Base-by-base conservation (phyloP, 2,329 filamentous ascomycete species). In the Ilyonectria destructans region DNA sequence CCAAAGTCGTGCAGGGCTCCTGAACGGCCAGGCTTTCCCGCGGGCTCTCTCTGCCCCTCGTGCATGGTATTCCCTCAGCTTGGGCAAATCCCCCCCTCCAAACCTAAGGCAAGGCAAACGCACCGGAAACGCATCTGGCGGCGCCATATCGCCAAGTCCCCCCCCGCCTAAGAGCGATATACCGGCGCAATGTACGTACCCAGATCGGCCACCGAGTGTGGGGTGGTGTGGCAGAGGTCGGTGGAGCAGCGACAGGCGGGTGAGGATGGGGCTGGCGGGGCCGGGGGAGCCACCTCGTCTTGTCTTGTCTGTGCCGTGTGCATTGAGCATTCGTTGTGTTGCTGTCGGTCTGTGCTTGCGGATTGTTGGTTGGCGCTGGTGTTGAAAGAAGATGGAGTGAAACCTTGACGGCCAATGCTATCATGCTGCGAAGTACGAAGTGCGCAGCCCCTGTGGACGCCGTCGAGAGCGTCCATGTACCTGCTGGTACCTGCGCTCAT, bases 141-240 rank as follows among this genome's bases (percentile, higher is more conserved):
- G 58, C 58, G 33, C 26, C 55, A 26, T 23, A 52, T 52, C 48
- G 48, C 48, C 17, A 52, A 52, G 48, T 51, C 48, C 3, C 26
- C 48, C 48, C 23, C 26, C 48, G 26, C n/a, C 15, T 15, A 10
- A 10, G 49, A 54, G 49, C 49, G 49, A 54, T 21, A 54, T 54
- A 54, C 49, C 49, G 49, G 29, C 29, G 49, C 6, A 12, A 31
- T 19, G 26, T 65, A 60, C 62, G 62, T 54, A 60, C 62, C 56
- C 51, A 60, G 62, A 65, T 65, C 62, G 56, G 58, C 62, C 62
- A 65, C 62, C 62, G 62, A 65, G 58, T 65, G 62, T 65, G 62
- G 56, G 56, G 62, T 65, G 56, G 62, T 60, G 37, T 65, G 49
- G 46, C 21, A 60, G 45, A 60, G 46, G 58, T 46, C 43, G 43